phyloP scores from a whole-genome alignment of 129 eudicot species.

The Lactuca sativa region DNA sequence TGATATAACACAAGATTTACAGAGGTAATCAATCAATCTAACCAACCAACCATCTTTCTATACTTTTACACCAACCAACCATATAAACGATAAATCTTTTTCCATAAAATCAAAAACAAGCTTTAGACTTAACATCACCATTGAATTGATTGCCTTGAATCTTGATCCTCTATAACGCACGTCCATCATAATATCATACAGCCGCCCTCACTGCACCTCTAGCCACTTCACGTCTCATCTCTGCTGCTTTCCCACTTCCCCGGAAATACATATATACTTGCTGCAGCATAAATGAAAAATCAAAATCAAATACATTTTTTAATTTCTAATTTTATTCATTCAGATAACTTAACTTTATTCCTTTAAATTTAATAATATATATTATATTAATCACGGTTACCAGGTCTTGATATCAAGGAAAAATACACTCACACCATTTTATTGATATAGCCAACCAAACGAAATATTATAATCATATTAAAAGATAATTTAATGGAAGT shows the following conservation, averaged over 20 bases:
- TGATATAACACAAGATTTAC: constrained; percentile 42
- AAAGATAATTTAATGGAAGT: too few relatives aligned
- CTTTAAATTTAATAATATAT: too few relatives aligned
- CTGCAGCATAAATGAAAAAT: constrained; percentile 54
- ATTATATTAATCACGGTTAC: too few relatives aligned
- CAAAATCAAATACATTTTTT: too few relatives aligned
- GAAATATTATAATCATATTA: too few relatives aligned
- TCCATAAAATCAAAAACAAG: constrained; percentile 18
- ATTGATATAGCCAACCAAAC: too few relatives aligned
- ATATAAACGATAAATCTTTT: constrained; percentile 6
- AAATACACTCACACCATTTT: too few relatives aligned
- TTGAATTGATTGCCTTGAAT: constrained; percentile 8
- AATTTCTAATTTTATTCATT: too few relatives aligned
- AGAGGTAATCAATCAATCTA: constrained; percentile 8
- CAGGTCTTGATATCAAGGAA: too few relatives aligned
- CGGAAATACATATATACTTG: constrained; percentile 99
- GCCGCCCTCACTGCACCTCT: constrained; percentile 89
- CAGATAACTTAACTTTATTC: too few relatives aligned
- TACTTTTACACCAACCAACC: constrained; percentile 13
- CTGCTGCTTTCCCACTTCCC: constrained; percentile 92
- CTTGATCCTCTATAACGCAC: constrained; percentile 8
- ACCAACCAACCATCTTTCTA: constrained; percentile 20
- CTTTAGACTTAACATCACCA: constrained; percentile 13
- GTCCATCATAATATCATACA: constrained; percentile 36
- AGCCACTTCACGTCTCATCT: constrained; percentile 88